Evolutionary conservation across 176 grass and related monocot genomes (phyloP).

Genomic region (Triticum dicoccoides): DNA sequence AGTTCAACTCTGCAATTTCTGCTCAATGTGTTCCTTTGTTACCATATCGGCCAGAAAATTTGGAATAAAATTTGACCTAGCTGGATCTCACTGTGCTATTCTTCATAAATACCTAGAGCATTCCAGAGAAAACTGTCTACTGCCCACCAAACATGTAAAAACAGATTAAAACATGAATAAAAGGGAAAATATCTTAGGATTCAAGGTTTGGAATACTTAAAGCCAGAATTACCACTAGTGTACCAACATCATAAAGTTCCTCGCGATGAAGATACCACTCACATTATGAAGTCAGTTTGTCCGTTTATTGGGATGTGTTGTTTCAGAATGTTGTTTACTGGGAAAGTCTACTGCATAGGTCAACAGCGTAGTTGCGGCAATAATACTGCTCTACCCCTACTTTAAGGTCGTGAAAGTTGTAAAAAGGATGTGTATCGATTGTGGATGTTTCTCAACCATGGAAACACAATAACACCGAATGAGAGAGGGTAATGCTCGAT

Average conservation of each 20-base stretch:
- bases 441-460: background rate
- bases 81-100: background rate
- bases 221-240: background rate
- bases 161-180: background rate
- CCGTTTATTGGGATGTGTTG: background rate
- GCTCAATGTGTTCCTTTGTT: background rate
- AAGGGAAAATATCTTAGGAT: background rate
- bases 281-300: background rate
- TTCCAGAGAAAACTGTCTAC: constrained; percentile 3
- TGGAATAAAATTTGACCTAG: background rate
- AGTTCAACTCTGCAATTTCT: background rate
- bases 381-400: background rate
- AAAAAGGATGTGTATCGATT: background rate
- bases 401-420: background rate
- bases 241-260: background rate
- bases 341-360: background rate
- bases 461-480: background rate
- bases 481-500: background rate
- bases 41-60: background rate
- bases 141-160: background rate
- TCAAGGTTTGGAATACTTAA: constrained; percentile 1
- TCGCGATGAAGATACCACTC: background rate
- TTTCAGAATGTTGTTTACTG: background rate
- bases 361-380: background rate
- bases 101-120: background rate